Conservation (phyloP, 2,329 filamentous ascomycete species). For the Chaetomiaceae sp. region DNA sequence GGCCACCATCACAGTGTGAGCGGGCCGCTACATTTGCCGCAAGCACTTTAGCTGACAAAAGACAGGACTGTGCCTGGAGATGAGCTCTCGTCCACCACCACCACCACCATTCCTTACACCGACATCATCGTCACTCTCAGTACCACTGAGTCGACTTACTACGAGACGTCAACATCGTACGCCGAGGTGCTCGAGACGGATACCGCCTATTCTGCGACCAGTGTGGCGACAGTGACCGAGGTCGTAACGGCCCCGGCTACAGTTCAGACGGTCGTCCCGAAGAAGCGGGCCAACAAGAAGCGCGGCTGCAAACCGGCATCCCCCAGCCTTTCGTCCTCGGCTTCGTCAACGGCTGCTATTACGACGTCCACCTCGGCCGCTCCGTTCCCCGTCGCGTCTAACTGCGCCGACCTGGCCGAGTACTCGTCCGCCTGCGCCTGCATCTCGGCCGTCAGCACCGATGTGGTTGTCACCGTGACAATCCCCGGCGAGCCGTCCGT, state of each 20-base stretch:
- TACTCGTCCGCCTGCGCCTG: constrained; percentile 8
- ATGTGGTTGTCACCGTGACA: not conserved
- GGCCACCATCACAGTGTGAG: no score
- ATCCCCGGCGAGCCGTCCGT: not conserved
- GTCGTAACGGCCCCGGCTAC: not conserved
- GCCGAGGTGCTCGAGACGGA: not conserved
- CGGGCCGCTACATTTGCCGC: no score
- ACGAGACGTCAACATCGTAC: not conserved
- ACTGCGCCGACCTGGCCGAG: not conserved
- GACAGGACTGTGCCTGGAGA: no score
- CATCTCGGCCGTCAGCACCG: constrained; percentile 25
- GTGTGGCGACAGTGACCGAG: not conserved
- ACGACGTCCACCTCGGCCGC: not conserved
- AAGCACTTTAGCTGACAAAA: no score
- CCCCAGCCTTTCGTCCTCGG: not conserved
- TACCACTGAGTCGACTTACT: not conserved
- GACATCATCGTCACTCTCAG: not conserved
- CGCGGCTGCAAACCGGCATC: not conserved
- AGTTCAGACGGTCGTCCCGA: not conserved
- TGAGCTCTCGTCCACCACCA: not conserved
- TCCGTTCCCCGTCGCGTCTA: not conserved
- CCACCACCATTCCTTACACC: not conserved
- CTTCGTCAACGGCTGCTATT: not conserved
- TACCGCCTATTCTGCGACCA: not conserved
- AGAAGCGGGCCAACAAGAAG: not conserved